These are phyloP conservation scores for Aspergillus pseudoglaucus DNA, from an alignment of 2,329 filamentous ascomycete genomes.

Conservation along the genomic window DNA sequence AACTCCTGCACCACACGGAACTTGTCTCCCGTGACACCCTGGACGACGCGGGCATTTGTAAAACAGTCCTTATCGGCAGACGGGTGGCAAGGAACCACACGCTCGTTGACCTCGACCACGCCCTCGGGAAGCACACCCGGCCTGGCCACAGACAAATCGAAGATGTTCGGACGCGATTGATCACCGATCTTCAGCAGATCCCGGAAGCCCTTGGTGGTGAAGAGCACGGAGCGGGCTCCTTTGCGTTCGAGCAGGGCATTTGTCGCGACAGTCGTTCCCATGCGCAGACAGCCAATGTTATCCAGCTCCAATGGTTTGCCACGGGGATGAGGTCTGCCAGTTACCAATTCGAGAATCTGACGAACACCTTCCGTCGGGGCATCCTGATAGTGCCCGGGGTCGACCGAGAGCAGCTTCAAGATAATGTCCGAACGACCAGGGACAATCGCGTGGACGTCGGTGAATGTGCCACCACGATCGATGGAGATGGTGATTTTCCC, in stretches of 20 bases:
- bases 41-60: constrained; percentile 59
- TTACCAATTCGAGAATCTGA: constrained; percentile 52
- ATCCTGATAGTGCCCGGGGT: constrained; percentile 36
- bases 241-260: constrained; percentile 86
- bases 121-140: constrained; percentile 78
- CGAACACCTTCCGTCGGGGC: constrained; percentile 72
- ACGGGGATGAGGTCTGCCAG: constrained; percentile 29
- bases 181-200: constrained; percentile 87
- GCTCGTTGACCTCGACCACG: constrained; percentile 81
- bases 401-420: constrained; percentile 35
- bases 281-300: constrained; percentile 56
- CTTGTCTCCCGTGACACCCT: constrained; percentile 58
- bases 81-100: constrained; percentile 66
- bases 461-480: constrained; percentile 37
- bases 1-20: constrained; percentile 63
- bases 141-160: constrained; percentile 78
- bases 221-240: constrained; percentile 77
- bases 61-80: constrained; percentile 58
- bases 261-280: constrained; percentile 91
- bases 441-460: constrained; percentile 33
- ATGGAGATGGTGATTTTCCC: constrained; percentile 32
- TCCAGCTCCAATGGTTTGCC: constrained; percentile 30
- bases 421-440: constrained; percentile 33
- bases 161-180: constrained; percentile 82
- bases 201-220: constrained; percentile 80